These are phyloP conservation scores for Daldinia childiae DNA, from an alignment of 495 filamentous ascomycete species.

Conservation along the genomic window DNA sequence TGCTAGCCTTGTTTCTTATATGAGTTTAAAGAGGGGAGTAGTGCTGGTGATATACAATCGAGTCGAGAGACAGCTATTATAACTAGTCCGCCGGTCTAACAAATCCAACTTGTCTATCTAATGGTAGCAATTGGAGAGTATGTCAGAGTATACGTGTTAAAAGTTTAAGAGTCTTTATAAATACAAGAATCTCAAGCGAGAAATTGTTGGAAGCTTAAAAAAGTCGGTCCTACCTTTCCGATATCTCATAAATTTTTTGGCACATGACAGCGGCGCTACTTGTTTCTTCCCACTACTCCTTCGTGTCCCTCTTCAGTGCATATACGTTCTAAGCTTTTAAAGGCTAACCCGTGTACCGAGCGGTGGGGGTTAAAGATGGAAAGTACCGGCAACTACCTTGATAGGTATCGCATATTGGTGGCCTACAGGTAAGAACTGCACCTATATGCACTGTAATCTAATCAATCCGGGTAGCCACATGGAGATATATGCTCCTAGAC, in stretches of 20 bases:
- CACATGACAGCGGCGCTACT: conserved; percentile 36
- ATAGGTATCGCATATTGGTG: conserved; percentile 2
- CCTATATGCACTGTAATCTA: conserved; percentile 16
- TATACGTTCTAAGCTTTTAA: conserved; percentile 16
- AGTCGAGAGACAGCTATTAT: neutral
- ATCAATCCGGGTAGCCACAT: conserved; percentile 30
- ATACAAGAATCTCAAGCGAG: neutral
- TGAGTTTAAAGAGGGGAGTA: neutral
- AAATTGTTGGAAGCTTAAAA: conserved; percentile 3
- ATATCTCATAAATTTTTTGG: conserved; percentile 17
- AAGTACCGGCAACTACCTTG: conserved; percentile 32
- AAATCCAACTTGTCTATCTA: neutral
- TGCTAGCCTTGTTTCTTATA: neutral
- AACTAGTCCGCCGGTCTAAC: neutral
- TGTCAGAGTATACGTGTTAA: neutral
- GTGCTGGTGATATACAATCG: neutral
- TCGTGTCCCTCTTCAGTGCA: neutral
- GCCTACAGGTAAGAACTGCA: neutral
- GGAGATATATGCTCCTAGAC: conserved; percentile 21
- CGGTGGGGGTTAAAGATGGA: conserved; percentile 30
- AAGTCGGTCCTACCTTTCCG: neutral
- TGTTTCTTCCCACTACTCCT: conserved; percentile 1
- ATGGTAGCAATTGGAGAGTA: neutral
- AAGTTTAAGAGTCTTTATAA: neutral
- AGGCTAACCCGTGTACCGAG: conserved; percentile 23